Conservation (phyloP, 1,139 yeast genomes). For the Sugiyamaella pinicola region DNA sequence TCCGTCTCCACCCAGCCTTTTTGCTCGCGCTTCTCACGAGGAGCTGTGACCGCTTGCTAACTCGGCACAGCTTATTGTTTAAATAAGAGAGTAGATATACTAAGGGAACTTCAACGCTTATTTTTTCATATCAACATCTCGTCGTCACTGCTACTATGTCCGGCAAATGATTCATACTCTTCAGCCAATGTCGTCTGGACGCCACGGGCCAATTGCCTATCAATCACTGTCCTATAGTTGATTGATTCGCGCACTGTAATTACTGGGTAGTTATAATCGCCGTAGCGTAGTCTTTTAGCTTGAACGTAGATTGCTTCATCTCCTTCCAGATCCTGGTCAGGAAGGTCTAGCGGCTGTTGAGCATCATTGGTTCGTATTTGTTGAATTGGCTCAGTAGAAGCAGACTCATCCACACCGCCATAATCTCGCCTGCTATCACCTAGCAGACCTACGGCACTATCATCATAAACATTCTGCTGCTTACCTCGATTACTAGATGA, state of each 20-base stretch:
- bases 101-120: neutral
- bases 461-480: neutral
- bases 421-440: constrained; percentile 1
- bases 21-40: no score
- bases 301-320: constrained; percentile 49
- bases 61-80: no score
- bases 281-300: constrained; percentile 52
- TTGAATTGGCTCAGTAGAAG: neutral
- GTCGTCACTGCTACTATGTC: constrained; percentile 22
- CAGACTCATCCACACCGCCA: constrained; percentile 1
- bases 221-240: constrained; percentile 29
- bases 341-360: constrained; percentile 4
- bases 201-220: constrained; percentile 30
- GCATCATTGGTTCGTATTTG: constrained; percentile 6
- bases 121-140: constrained; percentile 12
- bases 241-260: constrained; percentile 50
- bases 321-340: constrained; percentile 16
- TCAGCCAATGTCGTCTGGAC: constrained; percentile 27
- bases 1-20: no score
- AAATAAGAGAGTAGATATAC: no score
- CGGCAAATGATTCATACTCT: constrained; percentile 27
- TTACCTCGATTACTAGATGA: neutral
- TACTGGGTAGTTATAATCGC: constrained; percentile 62
- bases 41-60: no score
- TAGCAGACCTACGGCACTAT: neutral